phyloP scores from a whole-genome alignment of 2,329 filamentous ascomycete genomes.

The Westerdykella ornata region DNA sequence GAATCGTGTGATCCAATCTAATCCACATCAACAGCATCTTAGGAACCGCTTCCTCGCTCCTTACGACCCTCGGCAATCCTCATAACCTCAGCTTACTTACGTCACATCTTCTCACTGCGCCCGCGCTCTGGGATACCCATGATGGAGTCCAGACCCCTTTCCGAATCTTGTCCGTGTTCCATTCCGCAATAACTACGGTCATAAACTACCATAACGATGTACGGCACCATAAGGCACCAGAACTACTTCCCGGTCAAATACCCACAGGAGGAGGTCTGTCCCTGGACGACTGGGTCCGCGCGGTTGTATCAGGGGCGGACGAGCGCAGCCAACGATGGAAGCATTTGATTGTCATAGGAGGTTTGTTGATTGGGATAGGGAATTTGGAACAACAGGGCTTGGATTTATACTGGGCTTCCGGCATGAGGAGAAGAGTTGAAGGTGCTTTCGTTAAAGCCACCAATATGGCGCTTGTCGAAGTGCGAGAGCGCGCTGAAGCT shows the following conservation, averaged over 20 bases:
- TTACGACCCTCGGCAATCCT: conserved; percentile 65
- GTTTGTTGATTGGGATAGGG: conserved; percentile 68
- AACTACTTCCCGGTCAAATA: conserved; percentile 24
- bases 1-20: conserved; percentile 9
- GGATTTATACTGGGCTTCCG: conserved; percentile 54
- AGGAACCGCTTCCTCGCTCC: conserved; percentile 59
- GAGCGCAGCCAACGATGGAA: conserved; percentile 66
- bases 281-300: conserved; percentile 53
- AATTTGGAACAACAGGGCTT: conserved; percentile 41
- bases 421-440: conserved; percentile 62
- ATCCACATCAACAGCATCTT: conserved; percentile 42
- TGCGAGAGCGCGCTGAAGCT: conserved; percentile 45
- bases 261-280: conserved; percentile 43
- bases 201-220: conserved; percentile 43
- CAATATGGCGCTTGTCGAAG: conserved; percentile 64
- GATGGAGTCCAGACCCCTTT: conserved; percentile 58
- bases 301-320: conserved; percentile 54
- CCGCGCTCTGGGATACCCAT: conserved; percentile 61
- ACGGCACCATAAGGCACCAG: conserved; percentile 21
- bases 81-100: conserved; percentile 68
- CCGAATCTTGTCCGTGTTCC: conserved; percentile 64
- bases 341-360: conserved; percentile 73
- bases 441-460: conserved; percentile 65
- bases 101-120: conserved; percentile 63
- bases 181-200: conserved; percentile 56